Conservation (phyloP, 148 eudicot genomes). For the Chenopodium album region DNA sequence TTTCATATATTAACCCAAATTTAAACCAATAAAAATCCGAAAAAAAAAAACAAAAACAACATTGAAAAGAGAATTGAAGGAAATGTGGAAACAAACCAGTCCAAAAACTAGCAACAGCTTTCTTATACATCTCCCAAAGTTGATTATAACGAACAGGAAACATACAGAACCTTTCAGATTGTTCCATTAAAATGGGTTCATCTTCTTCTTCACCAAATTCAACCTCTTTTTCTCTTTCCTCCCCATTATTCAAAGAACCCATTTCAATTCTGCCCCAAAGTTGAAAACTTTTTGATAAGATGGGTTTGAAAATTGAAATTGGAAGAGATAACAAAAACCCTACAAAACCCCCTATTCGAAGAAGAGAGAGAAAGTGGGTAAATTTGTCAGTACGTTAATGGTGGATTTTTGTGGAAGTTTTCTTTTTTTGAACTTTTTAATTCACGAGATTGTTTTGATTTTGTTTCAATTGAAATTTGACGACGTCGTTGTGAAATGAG, state of each 20-base stretch:
- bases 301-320: not conserved
- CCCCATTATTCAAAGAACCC: slow-evolving; percentile 27
- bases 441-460: not conserved
- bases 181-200: slow-evolving; percentile 58
- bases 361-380: not conserved
- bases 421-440: not conserved
- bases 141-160: slow-evolving; percentile 67
- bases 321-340: not conserved
- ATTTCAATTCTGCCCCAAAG: not conserved
- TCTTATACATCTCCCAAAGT: slow-evolving; percentile 87
- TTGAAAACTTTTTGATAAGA: not conserved
- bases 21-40: not conserved
- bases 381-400: not conserved
- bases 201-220: slow-evolving; percentile 37
- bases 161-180: slow-evolving; percentile 63
- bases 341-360: not conserved
- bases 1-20: not conserved
- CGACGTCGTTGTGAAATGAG: not conserved
- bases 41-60: not conserved
- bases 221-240: not conserved
- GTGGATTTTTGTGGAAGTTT: not conserved
- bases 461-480: not conserved
- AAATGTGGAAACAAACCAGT: slow-evolving; percentile 45
- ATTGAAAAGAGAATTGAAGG: not conserved
- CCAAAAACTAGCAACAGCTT: slow-evolving; percentile 74